Percentiles rank a stretch among this genome's conserved stretches.
These are phyloP conservation scores for Hippophae tibetana DNA, from an alignment of 306 rosid species.

Conservation along the genomic window DNA sequence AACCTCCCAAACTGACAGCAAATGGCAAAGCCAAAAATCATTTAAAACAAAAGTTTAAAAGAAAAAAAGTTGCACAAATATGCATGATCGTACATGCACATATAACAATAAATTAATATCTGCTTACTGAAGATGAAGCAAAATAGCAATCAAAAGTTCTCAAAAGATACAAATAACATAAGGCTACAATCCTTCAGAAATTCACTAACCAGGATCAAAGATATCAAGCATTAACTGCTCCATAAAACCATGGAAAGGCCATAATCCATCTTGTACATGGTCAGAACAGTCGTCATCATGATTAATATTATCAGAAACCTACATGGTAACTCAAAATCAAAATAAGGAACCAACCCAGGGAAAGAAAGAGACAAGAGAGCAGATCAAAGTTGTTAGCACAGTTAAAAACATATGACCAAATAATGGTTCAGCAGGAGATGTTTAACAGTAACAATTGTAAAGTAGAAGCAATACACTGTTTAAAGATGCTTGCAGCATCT, in stretches of 20 bases:
- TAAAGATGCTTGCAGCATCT: too few species aligned
- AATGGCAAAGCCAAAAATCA: slow-evolving; percentile 17
- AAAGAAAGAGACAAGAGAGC: too few species aligned
- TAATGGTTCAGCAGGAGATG: too few species aligned
- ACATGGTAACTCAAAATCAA: slow-evolving; percentile 12
- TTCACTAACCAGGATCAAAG: slow-evolving; percentile 79
- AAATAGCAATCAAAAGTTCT: background rate
- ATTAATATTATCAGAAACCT: slow-evolving; percentile 39
- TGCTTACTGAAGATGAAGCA: background rate
- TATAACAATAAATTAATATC: background rate
- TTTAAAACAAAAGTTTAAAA: slow-evolving; percentile 6
- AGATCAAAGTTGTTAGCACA: too few species aligned
- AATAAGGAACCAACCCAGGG: too few species aligned
- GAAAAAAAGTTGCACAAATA: background rate
- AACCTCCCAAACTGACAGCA: slow-evolving; percentile 73
- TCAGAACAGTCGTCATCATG: slow-evolving; percentile 62
- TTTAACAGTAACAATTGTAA: too few species aligned
- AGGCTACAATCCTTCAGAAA: background rate
- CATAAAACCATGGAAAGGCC: slow-evolving; percentile 81
- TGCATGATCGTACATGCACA: background rate
- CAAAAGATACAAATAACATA: background rate
- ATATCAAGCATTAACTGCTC: slow-evolving; percentile 88
- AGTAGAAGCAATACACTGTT: too few species aligned
- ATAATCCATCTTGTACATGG: slow-evolving; percentile 63
- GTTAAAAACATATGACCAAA: too few species aligned